Evolutionary conservation across 2,329 filamentous ascomycete species (phyloP).

Genomic region (Fusarium scirpi): DNA sequence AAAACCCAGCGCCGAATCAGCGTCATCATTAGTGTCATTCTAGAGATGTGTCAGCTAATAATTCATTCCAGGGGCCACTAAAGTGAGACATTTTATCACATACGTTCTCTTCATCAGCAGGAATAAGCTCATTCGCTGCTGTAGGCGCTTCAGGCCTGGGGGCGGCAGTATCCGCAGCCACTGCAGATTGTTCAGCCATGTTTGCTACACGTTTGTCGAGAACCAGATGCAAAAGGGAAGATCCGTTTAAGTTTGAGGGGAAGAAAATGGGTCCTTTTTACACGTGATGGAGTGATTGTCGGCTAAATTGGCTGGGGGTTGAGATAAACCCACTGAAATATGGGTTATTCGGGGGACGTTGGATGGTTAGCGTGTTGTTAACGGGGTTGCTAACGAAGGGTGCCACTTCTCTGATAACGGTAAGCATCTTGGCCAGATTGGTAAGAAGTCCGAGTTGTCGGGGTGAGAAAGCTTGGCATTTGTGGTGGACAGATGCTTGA

Average conservation of each 20-base stretch:
- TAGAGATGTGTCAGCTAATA: background rate
- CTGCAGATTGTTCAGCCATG: background rate
- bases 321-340: background rate
- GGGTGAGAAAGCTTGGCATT: background rate
- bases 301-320: background rate
- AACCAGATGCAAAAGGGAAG: background rate
- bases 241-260: background rate
- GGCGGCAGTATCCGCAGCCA: background rate
- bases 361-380: background rate
- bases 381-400: background rate
- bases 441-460: background rate
- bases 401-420: background rate
- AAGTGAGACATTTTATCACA: background rate
- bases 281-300: conserved; percentile 3
- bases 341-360: background rate
- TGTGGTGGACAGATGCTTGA: background rate
- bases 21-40: background rate
- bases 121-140: background rate
- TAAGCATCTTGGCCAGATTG: background rate
- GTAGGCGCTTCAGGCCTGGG: background rate
- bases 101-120: background rate
- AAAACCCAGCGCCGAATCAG: background rate
- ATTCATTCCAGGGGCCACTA: background rate
- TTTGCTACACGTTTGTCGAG: background rate
- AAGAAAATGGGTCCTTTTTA: background rate